Base-by-base conservation (phyloP, 495 filamentous ascomycete species). In the Stereocaulon alpinum region DNA sequence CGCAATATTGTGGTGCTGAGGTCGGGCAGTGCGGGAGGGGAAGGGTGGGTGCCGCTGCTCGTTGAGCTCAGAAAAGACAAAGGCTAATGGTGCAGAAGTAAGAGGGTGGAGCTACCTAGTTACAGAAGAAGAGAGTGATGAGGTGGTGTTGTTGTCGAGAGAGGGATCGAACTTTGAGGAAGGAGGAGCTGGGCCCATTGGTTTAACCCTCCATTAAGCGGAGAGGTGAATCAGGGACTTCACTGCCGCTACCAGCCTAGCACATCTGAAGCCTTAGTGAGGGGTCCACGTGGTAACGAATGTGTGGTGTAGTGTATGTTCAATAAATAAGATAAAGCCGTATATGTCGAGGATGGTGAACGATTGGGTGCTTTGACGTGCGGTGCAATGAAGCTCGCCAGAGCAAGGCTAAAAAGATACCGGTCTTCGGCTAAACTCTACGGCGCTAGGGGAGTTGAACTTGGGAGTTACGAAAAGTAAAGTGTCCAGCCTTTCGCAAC, bases 191-290 rank as follows among this genome's bases (percentile, higher is more conserved):
- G 47, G 63, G 65, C 67, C 64, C 64, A 66, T 66, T 73, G 70
- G 70, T 66, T 73, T 68, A 75, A 71, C 70, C 73, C 73, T 76
- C 77, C 77, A 80, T 78, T 37, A 63, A 50, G 56, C 52, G 60
- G 49, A 45, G 49, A 54, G 41, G 37, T 62, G 60, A 62, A 62
- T 62, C 45, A 58, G 45, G 24, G 54, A 45, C 61, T 63, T 63
- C 43, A 58, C 30, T 24, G 18, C 27, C 48, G 42, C 49, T 24
- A 18, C 27, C 48, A 32, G 24, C 47, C 47, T 60, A 54, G 34
- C 51, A 55, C 49, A 60, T 60, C 4, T 47, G 18, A 22, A 49
- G 58, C 17, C 11, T 41, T 24, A 30, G 18, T 55, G 37, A 43
- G 27, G 37, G 15, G 9, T 41, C 40, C 40, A 30, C 40, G 52